Evolutionary conservation across 352 stramenopile species (phyloP), one percentile per base, ranked within the genome.

Genomic region (Globisporangium viniferum): DNA sequence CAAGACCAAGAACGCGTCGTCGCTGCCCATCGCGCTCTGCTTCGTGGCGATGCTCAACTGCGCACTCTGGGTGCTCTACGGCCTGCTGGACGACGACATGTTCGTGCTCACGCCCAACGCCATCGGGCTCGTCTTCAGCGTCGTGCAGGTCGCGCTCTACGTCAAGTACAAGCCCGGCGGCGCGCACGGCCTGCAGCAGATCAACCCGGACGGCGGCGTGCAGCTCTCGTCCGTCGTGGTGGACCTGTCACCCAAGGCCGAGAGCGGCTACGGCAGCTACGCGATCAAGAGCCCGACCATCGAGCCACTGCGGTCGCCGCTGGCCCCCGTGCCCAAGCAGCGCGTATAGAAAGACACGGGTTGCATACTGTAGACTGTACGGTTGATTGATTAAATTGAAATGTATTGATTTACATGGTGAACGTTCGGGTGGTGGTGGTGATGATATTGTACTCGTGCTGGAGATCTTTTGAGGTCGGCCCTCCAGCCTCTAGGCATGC

Each of bases 11-110:
- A 75, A 62, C 44, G 67, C 73, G 41, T 70, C 62, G 29, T 84
- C 77, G 4, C 83, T 92, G n/a, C 75, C 75, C 5, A 76, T 89
- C 24, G n/a, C 75, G 14, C 74, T 92, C 65, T 80, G 81, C 29
- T 33, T 73, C 9, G 74, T 81, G 9, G 81, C 76, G 5, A 73
- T 82, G 20, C 5, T 78, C 63, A 92, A 90, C 75, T 84, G 83
- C 58, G 36, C 64, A 2, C 66, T 89, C 33, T 90, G 81, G 80
- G 60, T 86, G 46, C 29, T 84, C 62, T 87, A 86, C 62, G 80
- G 77, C 10, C 64, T 82, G 22, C 44, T 88, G n/a, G 73, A 80
- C 57, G 29, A 79, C 57, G 79, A 92, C 33, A 57, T 77, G 33
- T 76, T 90, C 44, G 67, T 92, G 6, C 51, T 89, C 41, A 72